These are phyloP conservation scores for Pseudogymnoascus sp. DNA, from an alignment of 2,329 filamentous ascomycete species.

Conservation along the genomic window DNA sequence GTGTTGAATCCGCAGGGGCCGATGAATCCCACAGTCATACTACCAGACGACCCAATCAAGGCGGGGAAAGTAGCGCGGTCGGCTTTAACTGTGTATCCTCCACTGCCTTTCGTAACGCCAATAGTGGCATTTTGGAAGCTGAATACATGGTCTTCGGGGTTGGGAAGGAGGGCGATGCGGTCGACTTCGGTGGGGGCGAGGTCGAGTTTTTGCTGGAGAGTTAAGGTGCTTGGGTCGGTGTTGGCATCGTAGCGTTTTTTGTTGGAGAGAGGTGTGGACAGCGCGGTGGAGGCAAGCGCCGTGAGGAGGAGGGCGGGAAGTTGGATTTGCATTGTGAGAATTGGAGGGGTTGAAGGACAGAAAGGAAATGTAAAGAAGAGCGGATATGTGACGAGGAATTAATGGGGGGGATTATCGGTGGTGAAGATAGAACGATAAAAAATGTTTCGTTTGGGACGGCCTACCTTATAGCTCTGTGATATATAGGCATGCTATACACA, in stretches of 20 bases:
- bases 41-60: conserved; percentile 29
- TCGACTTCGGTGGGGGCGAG: not conserved
- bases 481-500: not conserved
- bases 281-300: not conserved
- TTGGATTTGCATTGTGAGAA: not conserved
- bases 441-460: not conserved
- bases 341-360: not conserved
- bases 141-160: not conserved
- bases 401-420: no score
- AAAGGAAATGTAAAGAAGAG: not conserved
- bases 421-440: not conserved
- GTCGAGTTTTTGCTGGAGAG: not conserved
- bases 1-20: conserved; percentile 27
- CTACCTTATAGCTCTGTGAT: not conserved
- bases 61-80: conserved; percentile 32
- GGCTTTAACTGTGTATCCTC: conserved; percentile 30
- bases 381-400: not conserved
- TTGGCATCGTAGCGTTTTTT: not conserved
- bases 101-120: conserved; percentile 10
- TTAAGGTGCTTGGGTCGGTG: not conserved
- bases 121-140: not conserved
- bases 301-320: not conserved
- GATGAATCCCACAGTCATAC: conserved; percentile 32
- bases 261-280: not conserved
- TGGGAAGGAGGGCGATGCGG: not conserved